Conservation (phyloP, 1,284 basidiomycete species). For the Sporisorium sorghi region DNA sequence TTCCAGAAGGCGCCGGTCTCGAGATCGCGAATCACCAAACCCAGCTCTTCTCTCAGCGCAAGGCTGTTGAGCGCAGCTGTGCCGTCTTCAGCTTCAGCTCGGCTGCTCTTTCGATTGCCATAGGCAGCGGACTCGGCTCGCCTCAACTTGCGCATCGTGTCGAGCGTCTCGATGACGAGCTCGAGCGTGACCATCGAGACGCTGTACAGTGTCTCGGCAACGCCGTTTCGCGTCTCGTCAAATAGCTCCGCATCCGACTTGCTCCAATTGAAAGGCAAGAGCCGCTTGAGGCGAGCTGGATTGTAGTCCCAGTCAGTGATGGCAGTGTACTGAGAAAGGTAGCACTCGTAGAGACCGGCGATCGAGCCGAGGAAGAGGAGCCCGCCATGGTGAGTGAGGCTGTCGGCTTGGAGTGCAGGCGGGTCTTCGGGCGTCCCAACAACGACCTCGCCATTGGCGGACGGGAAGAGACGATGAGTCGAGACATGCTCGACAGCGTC, state of each 20-base stretch:
- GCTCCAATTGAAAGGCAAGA: conserved; percentile 40
- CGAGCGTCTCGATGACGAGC: conserved; percentile 44
- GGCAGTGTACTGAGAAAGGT: conserved; percentile 39
- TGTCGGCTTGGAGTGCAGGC: conserved; percentile 15
- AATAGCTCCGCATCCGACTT: conserved; percentile 32
- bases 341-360: conserved; percentile 41
- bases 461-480: conserved; percentile 39
- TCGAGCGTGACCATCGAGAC: conserved; percentile 45
- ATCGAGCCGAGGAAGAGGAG: conserved; percentile 30
- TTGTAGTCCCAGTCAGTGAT: conserved; percentile 53
- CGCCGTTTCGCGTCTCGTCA: conserved; percentile 19
- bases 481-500: conserved; percentile 46
- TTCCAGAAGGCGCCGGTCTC: conserved; percentile 45
- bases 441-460: conserved; percentile 27
- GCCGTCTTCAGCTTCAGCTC: conserved; percentile 37
- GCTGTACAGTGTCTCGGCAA: conserved; percentile 37
- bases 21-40: conserved; percentile 35
- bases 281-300: conserved; percentile 31
- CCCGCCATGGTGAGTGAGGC: conserved; percentile 15
- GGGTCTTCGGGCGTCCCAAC: conserved; percentile 26
- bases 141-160: conserved; percentile 44
- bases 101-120: conserved; percentile 31
- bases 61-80: conserved; percentile 41
- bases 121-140: conserved; percentile 33
- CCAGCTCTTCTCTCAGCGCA: conserved; percentile 39